phyloP scores from a whole-genome alignment of 768 basidiomycete genomes.

The Boletus rubroflammeus region DNA sequence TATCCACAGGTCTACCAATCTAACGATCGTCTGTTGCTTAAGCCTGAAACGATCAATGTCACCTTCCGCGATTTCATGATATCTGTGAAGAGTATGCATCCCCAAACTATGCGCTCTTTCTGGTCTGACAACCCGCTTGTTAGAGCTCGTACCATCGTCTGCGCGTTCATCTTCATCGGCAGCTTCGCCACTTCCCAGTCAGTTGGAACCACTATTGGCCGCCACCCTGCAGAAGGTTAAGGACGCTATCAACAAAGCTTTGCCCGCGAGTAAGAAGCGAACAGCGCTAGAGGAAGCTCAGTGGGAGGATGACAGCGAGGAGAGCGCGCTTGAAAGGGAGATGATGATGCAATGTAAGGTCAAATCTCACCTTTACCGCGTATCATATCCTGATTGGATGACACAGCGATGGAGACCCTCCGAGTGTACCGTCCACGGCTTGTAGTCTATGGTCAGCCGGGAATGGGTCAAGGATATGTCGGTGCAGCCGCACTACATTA shows the following conservation, averaged over 20 bases:
- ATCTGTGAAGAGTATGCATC: conserved; percentile 80
- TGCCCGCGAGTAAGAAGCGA: conserved; percentile 79
- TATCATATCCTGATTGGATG: conserved; percentile 1
- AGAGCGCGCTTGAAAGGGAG: conserved; percentile 86
- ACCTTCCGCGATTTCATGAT: conserved; percentile 94
- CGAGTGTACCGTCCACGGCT: conserved; percentile 89
- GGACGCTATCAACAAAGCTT: conserved; percentile 60
- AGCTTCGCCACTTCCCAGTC: conserved; percentile 79
- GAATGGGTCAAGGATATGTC: conserved; percentile 90
- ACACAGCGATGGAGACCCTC: conserved; percentile 83
- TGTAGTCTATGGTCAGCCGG: conserved; percentile 71
- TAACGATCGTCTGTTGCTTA: conserved; percentile 75
- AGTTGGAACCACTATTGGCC: conserved; percentile 76
- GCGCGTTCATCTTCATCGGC: conserved; percentile 85
- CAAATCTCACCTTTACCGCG: background rate
- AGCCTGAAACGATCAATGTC: conserved; percentile 82
- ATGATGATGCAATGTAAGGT: conserved; percentile 79
- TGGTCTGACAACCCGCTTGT: conserved; percentile 5
- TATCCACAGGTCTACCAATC: conserved; percentile 98
- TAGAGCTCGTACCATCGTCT: conserved; percentile 93
- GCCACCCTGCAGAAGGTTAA: conserved; percentile 71
- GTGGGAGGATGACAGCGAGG: conserved; percentile 78
- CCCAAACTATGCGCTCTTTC: background rate
- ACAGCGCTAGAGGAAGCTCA: conserved; percentile 93
- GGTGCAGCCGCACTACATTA: conserved; percentile 91